These are phyloP conservation scores for Umbelopsis sp. DNA, from an alignment of 371 early-diverging fungal genomes.

Conservation along the genomic window DNA sequence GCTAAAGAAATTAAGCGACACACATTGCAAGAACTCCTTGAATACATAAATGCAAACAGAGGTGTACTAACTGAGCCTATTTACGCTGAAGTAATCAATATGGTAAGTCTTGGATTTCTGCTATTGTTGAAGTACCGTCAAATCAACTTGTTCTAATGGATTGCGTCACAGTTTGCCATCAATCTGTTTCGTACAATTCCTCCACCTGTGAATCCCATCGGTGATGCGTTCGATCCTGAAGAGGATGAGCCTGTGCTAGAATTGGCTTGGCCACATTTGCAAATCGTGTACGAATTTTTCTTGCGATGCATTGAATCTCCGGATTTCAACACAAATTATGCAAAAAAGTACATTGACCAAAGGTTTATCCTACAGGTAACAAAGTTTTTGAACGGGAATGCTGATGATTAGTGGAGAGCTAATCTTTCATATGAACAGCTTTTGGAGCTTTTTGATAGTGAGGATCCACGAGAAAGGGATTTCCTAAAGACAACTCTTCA, in stretches of 20 bases:
- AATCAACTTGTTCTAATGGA: not conserved
- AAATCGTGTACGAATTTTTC: slow-evolving; percentile 96
- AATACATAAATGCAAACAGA: slow-evolving; percentile 86
- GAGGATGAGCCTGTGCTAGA: slow-evolving; percentile 98
- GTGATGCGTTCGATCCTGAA: slow-evolving; percentile 97
- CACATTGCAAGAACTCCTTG: slow-evolving; percentile 87
- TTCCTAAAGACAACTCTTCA: slow-evolving; percentile 96
- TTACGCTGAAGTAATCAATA: slow-evolving; percentile 88
- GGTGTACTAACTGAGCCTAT: slow-evolving; percentile 86
- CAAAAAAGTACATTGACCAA: slow-evolving; percentile 94
- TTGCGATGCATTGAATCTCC: slow-evolving; percentile 94
- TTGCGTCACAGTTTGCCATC: slow-evolving; percentile 69
- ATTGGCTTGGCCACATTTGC: slow-evolving; percentile 95
- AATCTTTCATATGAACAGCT: slow-evolving; percentile 50
- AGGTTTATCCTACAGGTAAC: slow-evolving; percentile 87
- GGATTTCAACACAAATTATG: slow-evolving; percentile 94
- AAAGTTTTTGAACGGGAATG: not conserved
- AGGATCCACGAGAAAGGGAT: slow-evolving; percentile 97
- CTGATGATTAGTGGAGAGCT: slow-evolving; percentile 30
- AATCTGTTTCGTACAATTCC: slow-evolving; percentile 96
- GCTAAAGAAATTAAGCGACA: slow-evolving; percentile 96
- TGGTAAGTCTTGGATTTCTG: slow-evolving; percentile 63
- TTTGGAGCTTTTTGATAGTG: slow-evolving; percentile 96
- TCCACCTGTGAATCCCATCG: slow-evolving; percentile 93
- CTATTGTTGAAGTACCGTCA: not conserved